Evolutionary conservation across 352 stramenopile species (phyloP).

Genomic region (Globisporangium ultimum): DNA sequence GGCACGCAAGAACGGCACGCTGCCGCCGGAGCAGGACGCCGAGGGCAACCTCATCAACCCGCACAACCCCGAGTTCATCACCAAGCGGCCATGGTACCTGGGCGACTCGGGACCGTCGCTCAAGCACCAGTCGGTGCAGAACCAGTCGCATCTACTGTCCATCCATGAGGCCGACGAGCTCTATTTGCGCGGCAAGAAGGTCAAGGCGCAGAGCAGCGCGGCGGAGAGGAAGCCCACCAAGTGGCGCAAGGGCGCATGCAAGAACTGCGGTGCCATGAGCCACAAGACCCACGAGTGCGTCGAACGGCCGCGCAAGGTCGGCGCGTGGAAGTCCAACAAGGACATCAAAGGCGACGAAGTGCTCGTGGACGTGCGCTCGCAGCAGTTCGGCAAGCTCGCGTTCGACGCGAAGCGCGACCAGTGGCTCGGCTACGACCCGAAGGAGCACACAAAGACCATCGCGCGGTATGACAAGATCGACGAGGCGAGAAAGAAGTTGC

Average conservation of each 20-base stretch:
- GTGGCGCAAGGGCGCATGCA: slow-evolving; percentile 90
- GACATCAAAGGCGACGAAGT: slow-evolving; percentile 87
- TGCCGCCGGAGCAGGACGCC: slow-evolving; percentile 85
- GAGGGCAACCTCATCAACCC: slow-evolving; percentile 98
- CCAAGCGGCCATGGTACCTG: slow-evolving; percentile 98
- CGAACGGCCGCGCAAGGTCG: slow-evolving; percentile 89
- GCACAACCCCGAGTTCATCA: slow-evolving; percentile 99
- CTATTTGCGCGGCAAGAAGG: slow-evolving; percentile 47
- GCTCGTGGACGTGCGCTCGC: slow-evolving; percentile 81
- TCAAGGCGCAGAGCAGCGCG: neutral
- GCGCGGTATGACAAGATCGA: slow-evolving; percentile 84
- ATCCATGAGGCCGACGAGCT: slow-evolving; percentile 89
- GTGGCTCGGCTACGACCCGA: slow-evolving; percentile 94
- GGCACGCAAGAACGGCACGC: slow-evolving; percentile 84
- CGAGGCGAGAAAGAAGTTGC: slow-evolving; percentile 68
- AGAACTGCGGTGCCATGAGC: slow-evolving; percentile 93
- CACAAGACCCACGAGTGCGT: slow-evolving; percentile 93
- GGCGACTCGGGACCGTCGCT: slow-evolving; percentile 91
- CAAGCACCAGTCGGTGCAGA: slow-evolving; percentile 93
- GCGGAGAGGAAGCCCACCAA: slow-evolving; percentile 33
- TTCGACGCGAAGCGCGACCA: slow-evolving; percentile 98
- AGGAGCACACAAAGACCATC: slow-evolving; percentile 77
- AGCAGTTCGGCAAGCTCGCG: slow-evolving; percentile 91
- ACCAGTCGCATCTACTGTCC: slow-evolving; percentile 88
- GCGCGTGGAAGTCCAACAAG: slow-evolving; percentile 91